These are phyloP conservation scores for Nakaseomyces uthaithaninus DNA, from an alignment of 1,139 yeast genomes.

Conservation along the genomic window DNA sequence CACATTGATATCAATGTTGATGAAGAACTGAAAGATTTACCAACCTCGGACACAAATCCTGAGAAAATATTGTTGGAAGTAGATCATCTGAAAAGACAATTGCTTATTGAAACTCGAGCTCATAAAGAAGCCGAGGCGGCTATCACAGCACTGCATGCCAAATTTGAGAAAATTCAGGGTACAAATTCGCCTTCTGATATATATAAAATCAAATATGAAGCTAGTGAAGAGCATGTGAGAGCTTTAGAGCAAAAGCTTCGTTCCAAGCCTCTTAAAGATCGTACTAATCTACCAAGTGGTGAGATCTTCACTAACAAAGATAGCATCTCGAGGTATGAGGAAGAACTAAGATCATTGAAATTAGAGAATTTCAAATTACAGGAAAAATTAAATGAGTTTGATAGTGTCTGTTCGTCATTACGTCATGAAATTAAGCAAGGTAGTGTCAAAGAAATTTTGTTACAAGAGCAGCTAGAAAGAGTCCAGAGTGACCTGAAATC, in stretches of 20 bases:
- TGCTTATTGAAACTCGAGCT: constrained; percentile 33
- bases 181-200: constrained; percentile 24
- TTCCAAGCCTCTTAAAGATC: constrained; percentile 29
- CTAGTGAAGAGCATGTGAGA: constrained; percentile 40
- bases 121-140: constrained; percentile 30
- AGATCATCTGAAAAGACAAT: constrained; percentile 36
- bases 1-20: constrained; percentile 28
- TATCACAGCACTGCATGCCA: constrained; percentile 27
- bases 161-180: constrained; percentile 27
- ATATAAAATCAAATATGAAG: constrained; percentile 35
- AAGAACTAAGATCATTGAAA: constrained; percentile 27
- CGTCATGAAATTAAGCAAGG: constrained; percentile 22
- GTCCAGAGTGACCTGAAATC: constrained; percentile 24
- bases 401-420: constrained; percentile 19
- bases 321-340: constrained; percentile 41
- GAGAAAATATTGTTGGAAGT: constrained; percentile 33
- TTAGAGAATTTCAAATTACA: constrained; percentile 42
- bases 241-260: constrained; percentile 38
- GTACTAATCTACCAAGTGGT: constrained; percentile 22
- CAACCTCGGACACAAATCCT: constrained; percentile 26
- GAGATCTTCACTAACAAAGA: constrained; percentile 28
- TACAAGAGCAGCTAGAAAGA: constrained; percentile 28
- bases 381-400: constrained; percentile 28
- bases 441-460: constrained; percentile 21
- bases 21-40: constrained; percentile 18